Evolutionary conservation across 2,329 filamentous ascomycete genomes (phyloP), one percentile per base, ranked within the genome.

Genomic region (Penicillium decumbens): DNA sequence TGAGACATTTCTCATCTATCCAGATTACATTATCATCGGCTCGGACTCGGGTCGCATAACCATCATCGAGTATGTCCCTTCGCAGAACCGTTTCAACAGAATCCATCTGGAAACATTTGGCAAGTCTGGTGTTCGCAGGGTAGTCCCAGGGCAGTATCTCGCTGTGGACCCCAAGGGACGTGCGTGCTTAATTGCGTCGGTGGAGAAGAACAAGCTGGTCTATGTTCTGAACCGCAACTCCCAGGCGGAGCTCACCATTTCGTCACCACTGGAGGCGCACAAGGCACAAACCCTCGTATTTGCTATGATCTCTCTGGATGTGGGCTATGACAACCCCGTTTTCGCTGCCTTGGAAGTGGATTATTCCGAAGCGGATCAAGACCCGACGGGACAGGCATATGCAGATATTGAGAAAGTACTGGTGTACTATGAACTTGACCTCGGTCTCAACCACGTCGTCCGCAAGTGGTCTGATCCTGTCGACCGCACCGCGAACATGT

Each of bases 161-260:
- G 93, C 92, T 6, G 89, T 89, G 45, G 93, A 99, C 65, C 93
- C 93, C 25, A 95, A 95, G 72, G 93, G 93, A 48, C 84, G 93
- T 75, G 95, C 95, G 47, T 95, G 92, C 66, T 80, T 99, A 67
- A 88, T 97, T 54, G 90, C 93, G 8, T 92, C 91, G 4, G 80
- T 92, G 47, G 95, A 99, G 75, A 98, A 98, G 80, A 98, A 97
- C 76, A 98, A 98, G 76, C 86, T 99, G 49, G 93, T 98, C 60
- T 99, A 98, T 73, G 92, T 98, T 64, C 79, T 98, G 60, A 97
- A 97, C 72, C 86, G 95, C 58, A 95, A 95, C 73, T 82, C 90
- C 3, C 89, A 97, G 72, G 91, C 91, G 15, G 89, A 95, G 70
- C 82, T 98, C 62, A 95, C 91, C 35, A 98, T 98, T 43, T 98